These are phyloP conservation scores for Fagopyrum esculentum DNA, from an alignment of 148 eudicot genomes.

Conservation along the genomic window DNA sequence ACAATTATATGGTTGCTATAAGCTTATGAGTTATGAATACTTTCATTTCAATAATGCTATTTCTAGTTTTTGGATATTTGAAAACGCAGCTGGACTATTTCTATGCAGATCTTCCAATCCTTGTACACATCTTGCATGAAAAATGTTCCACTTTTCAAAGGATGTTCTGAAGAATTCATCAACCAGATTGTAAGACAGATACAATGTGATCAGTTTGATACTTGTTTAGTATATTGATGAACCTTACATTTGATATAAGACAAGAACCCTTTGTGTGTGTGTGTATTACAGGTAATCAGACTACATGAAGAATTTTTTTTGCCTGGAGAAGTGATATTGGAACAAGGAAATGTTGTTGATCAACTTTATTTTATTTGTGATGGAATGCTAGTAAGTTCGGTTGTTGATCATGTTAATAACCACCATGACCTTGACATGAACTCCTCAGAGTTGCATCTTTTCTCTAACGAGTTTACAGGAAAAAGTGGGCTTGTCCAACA, in stretches of 20 bases:
- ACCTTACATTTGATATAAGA: no score
- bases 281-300: slow-evolving; percentile 49
- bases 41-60: background rate
- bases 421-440: background rate
- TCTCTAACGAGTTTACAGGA: slow-evolving; percentile 39
- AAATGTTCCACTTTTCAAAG: slow-evolving; percentile 59
- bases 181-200: slow-evolving; percentile 66
- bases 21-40: background rate
- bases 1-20: background rate
- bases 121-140: slow-evolving; percentile 51
- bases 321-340: slow-evolving; percentile 92
- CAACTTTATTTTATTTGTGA: slow-evolving; percentile 90
- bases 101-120: slow-evolving; percentile 64
- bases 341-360: slow-evolving; percentile 85
- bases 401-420: background rate
- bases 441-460: background rate
- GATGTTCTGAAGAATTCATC: slow-evolving; percentile 81
- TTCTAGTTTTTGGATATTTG: no score
- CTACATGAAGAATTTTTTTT: slow-evolving; percentile 91
- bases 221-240: no score
- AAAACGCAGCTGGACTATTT: background rate
- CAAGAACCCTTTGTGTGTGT: no score
- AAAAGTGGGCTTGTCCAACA: slow-evolving; percentile 50
- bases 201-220: background rate
- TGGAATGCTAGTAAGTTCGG: slow-evolving; percentile 55